Conservation (phyloP, 2,329 filamentous ascomycete genomes). For the Thelonectria blattea region DNA sequence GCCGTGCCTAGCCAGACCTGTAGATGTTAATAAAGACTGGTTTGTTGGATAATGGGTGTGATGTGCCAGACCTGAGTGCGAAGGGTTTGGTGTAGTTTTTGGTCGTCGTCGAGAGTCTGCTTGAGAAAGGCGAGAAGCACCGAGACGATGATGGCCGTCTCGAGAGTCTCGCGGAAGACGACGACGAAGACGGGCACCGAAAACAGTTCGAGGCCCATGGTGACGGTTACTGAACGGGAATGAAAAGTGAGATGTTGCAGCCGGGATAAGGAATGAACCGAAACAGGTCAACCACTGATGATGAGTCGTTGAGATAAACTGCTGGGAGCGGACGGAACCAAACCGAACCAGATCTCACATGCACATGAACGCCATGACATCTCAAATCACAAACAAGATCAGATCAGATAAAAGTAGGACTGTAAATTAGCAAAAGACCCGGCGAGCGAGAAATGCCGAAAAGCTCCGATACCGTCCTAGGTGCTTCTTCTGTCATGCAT, state of each 20-base stretch:
- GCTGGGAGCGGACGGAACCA: not conserved
- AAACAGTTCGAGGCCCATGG: conserved; percentile 72
- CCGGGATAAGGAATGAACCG: too few relatives aligned
- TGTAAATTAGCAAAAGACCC: too few relatives aligned
- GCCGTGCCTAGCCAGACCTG: conserved; percentile 63
- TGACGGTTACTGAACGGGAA: conserved; percentile 9
- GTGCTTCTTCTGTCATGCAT: not conserved
- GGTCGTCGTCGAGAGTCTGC: conserved; percentile 74
- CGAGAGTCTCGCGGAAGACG: conserved; percentile 84
- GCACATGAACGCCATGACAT: not conserved
- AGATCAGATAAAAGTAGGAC: conserved; percentile 19
- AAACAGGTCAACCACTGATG: conserved; percentile 3
- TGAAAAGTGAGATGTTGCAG: not conserved
- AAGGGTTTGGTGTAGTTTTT: conserved; percentile 68
- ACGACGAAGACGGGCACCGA: conserved; percentile 87
- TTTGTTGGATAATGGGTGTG: too few relatives aligned
- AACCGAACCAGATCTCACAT: not conserved
- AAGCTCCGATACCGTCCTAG: conserved; percentile 9
- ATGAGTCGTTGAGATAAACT: not conserved
- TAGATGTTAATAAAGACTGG: not conserved
- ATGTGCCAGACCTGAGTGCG: conserved; percentile 70
- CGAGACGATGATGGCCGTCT: conserved; percentile 84
- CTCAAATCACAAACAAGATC: conserved; percentile 11
- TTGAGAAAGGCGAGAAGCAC: conserved; percentile 85
- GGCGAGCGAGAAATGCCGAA: not conserved